Evolutionary conservation across 2,329 filamentous ascomycete species (phyloP), one percentile per base, ranked within the genome.

Genomic region (Neocucurbitaria cava): DNA sequence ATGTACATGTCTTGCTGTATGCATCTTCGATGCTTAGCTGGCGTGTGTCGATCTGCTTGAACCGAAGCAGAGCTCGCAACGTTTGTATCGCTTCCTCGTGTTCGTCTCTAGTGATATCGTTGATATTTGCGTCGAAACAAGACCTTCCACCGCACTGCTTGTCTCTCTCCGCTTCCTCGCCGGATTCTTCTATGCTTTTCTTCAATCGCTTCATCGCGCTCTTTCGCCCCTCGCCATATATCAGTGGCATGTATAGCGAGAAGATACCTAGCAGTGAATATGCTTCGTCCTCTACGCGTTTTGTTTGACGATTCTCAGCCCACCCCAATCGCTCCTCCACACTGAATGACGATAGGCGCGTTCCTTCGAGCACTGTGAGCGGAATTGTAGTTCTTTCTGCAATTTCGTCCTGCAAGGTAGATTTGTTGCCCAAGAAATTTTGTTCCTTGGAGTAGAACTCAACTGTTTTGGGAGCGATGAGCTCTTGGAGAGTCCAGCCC

Each of bases 291-390:
- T 69, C 65, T 48, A 58, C 54, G 0, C 35, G 38, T 24, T 52
- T 69, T 0, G 71, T 70, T 10, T 59, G 26, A 1, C 72, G 69
- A n/a, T 44, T 38, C 11, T n/a, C 20, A 26, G 61, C 59, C 69
- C 68, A 70, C 4, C 54, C 53, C 2, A 69, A 31, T 15, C 60
- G 59, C 30, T 67, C 58, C 5, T 31, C 28, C 0, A 69, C 18
- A 2, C 46, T 52, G 13, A 64, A 67, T 0, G 56, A 18, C 1
- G 33, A 41, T 17, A 65, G 4, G 1, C 38, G 11, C 0, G 30
- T 52, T 1, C 48, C 45, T 10, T 31, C 36, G 15, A 66, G 38
- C 31, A 58, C 64, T 11, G 23, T 2, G 3, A 38, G 5, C 3
- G 59, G 54, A 11, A 66, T 56, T 2, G 17, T 2, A 0, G 63